Conservation (phyloP, 345 rosid genomes). For the Mangifera indica region DNA sequence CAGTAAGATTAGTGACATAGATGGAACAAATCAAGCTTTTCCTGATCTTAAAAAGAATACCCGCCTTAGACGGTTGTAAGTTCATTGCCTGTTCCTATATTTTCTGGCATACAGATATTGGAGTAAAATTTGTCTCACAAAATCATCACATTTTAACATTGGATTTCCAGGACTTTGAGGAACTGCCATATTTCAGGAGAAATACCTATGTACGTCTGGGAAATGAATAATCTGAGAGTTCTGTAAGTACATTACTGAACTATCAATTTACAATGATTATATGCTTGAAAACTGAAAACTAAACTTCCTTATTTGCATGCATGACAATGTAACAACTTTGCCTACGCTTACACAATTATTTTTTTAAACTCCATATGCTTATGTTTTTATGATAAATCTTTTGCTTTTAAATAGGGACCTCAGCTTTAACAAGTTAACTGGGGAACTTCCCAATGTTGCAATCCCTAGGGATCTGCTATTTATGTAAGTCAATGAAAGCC, state of each 20-base stretch:
- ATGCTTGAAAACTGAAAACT: not conserved
- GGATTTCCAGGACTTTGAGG: slow-evolving; percentile 34
- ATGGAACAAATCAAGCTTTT: slow-evolving; percentile 28
- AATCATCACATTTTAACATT: not conserved
- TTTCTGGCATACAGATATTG: not conserved
- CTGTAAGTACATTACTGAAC: slow-evolving; percentile 28
- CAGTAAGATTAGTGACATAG: slow-evolving; percentile 60
- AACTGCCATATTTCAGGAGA: slow-evolving; percentile 35
- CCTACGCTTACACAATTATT: not conserved
- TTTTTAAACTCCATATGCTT: not conserved
- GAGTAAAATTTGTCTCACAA: not conserved
- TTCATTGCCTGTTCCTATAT: not conserved
- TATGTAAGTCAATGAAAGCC: slow-evolving; percentile 24
- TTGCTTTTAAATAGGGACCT: slow-evolving; percentile 28
- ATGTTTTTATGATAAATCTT: not conserved
- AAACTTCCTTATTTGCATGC: not conserved
- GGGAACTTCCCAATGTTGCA: slow-evolving; percentile 16
- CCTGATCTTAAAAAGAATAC: slow-evolving; percentile 40
- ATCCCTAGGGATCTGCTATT: not conserved
- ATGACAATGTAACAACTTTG: not conserved
- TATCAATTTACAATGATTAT: not conserved
- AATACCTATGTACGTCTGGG: slow-evolving; percentile 36
- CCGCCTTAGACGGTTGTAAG: slow-evolving; percentile 29
- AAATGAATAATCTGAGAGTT: slow-evolving; percentile 13
- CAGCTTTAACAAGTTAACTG: slow-evolving; percentile 30